phyloP scores from a whole-genome alignment of 495 filamentous ascomycete species.

The Neurospora sp. region DNA sequence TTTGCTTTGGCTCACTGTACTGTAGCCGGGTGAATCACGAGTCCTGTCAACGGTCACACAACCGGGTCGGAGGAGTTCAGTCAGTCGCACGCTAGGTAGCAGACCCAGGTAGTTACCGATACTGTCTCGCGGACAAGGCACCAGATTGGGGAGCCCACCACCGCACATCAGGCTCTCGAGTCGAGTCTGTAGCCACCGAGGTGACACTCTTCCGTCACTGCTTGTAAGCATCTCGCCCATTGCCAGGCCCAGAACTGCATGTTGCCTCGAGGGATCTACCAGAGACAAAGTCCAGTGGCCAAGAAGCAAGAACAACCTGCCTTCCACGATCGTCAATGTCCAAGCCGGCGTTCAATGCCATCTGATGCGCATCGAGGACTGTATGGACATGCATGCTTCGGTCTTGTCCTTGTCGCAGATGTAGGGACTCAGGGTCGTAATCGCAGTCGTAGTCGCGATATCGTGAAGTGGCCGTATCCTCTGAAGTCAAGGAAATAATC shows the following conservation, averaged over 20 bases:
- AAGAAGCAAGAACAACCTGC: not conserved
- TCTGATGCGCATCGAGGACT: not conserved
- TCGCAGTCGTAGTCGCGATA: not conserved
- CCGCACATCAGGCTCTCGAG: not conserved
- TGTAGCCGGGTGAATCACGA: not conserved
- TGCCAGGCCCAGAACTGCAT: not conserved
- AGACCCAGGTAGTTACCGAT: not conserved
- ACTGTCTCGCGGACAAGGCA: conserved; percentile 6
- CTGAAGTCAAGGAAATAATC: not conserved
- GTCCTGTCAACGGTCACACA: not conserved
- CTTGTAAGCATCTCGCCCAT: not conserved
- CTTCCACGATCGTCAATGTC: not conserved
- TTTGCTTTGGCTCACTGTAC: not conserved
- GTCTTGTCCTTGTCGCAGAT: not conserved
- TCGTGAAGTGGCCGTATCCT: conserved; percentile 7
- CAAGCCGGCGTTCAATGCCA: not conserved
- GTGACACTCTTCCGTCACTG: conserved; percentile 6
- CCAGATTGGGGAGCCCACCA: conserved; percentile 6
- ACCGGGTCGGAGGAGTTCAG: not conserved
- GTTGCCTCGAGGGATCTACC: not conserved
- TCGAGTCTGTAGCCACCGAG: not conserved
- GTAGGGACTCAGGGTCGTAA: not conserved
- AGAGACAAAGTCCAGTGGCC: not conserved
- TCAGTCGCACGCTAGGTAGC: not conserved
- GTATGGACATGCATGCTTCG: not conserved